A percentile compares a stretch with the other conserved stretches of the same genome.
These are phyloP conservation scores for Turnera subulata DNA, from an alignment of 345 rosid genomes.

Conservation along the genomic window DNA sequence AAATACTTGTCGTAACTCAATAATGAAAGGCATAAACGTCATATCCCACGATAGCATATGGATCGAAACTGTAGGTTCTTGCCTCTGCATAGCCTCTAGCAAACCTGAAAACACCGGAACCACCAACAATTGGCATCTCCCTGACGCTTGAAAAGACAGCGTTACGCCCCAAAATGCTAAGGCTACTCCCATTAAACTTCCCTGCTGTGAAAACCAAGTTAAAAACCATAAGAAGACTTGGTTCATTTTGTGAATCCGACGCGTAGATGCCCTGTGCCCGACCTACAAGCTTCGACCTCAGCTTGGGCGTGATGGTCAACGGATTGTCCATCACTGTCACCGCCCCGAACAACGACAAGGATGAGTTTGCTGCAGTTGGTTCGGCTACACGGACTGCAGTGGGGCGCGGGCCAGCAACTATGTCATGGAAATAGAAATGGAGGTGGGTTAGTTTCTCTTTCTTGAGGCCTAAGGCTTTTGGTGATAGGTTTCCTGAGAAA, in stretches of 20 bases:
- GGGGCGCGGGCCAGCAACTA: conserved; percentile 3
- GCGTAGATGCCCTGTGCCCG: conserved; percentile 33
- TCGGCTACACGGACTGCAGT: conserved; percentile 9
- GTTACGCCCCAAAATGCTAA: conserved; percentile 11
- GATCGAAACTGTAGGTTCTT: conserved; percentile 2
- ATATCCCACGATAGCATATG: conserved; percentile 24
- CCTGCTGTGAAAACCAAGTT: conserved; percentile 11
- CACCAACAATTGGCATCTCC: conserved; percentile 21
- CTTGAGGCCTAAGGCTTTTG: not conserved
- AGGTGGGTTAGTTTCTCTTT: conserved; percentile 16
- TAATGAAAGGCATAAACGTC: conserved; percentile 23
- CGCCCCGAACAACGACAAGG: conserved; percentile 15
- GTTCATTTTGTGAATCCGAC: conserved; percentile 10
- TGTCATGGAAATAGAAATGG: no score
- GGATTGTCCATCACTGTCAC: conserved; percentile 25
- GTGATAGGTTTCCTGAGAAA: not conserved
- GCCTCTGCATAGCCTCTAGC: conserved; percentile 20
- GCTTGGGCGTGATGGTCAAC: conserved; percentile 32
- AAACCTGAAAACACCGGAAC: conserved; percentile 8
- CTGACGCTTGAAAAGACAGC: not conserved
- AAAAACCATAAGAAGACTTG: conserved; percentile 6
- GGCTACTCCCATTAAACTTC: conserved; percentile 14
- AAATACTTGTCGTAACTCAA: no score
- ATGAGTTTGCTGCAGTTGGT: not conserved
- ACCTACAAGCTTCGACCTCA: conserved; percentile 34